Evolutionary conservation across 73 alveolate genomes (phyloP).

Genomic region (Uronychia binucleata): DNA sequence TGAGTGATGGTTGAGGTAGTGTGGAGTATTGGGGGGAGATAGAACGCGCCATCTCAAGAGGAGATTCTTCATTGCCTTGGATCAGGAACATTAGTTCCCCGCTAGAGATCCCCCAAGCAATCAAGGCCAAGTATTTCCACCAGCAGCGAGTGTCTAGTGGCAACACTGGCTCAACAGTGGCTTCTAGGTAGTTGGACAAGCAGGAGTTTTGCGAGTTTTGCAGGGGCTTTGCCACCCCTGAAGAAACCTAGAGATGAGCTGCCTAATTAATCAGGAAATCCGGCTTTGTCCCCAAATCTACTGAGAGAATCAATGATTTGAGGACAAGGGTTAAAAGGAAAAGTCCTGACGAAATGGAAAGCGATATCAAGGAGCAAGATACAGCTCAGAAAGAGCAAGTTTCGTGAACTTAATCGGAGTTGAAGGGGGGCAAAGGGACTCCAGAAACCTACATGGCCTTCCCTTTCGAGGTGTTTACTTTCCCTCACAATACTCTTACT

Average conservation of each 20-base stretch:
- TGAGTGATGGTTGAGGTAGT: too few relatives aligned
- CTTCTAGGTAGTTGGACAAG: neutral
- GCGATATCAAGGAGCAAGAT: neutral
- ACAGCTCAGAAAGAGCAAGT: too few relatives aligned
- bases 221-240: neutral
- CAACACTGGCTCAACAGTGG: neutral
- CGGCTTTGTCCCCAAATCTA: neutral
- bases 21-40: too few relatives aligned
- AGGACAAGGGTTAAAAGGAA: neutral
- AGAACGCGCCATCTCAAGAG: too few relatives aligned
- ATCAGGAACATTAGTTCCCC: neutral
- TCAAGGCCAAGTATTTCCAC: neutral
- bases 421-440: too few relatives aligned
- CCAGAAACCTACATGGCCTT: neutral
- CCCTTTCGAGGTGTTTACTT: neutral
- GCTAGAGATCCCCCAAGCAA: too few relatives aligned
- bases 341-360: neutral
- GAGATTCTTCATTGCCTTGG: too few relatives aligned
- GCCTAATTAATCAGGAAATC: neutral
- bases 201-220: neutral
- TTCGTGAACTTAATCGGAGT: too few relatives aligned
- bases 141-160: neutral
- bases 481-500: neutral
- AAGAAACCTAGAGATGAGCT: neutral
- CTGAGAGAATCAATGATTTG: neutral